Evolutionary conservation across 2,329 filamentous ascomycete species (phyloP).

Genomic region (Alternaria triticina): DNA sequence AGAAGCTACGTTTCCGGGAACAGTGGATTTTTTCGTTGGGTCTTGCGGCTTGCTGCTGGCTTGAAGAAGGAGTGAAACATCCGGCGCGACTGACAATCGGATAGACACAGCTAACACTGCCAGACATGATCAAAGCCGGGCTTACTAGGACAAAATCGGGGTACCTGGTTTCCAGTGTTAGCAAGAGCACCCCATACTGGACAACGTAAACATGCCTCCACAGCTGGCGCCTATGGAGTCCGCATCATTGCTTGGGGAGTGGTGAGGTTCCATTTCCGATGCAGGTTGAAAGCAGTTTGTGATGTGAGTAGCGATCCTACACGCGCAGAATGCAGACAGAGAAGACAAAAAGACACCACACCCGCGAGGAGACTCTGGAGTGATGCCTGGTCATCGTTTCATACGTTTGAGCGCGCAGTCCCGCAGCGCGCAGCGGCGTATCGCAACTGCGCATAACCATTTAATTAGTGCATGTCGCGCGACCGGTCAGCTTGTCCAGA

Average conservation of each 20-base stretch:
- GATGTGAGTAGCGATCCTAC: neutral
- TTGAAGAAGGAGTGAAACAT: neutral
- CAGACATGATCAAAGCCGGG: neutral
- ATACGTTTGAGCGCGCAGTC: neutral
- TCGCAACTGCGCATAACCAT: conserved; percentile 14
- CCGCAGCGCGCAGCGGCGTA: conserved; percentile 1
- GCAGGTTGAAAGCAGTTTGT: neutral
- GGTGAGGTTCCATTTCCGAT: neutral
- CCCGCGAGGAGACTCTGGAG: neutral
- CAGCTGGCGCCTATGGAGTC: neutral
- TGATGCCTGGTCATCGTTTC: neutral
- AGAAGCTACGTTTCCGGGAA: neutral
- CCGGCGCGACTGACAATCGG: neutral
- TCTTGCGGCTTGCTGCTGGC: neutral
- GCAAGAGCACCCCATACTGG: neutral
- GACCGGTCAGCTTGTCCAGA: conserved; percentile 7
- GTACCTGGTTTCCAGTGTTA: neutral
- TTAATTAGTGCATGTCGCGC: conserved; percentile 5
- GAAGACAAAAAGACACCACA: neutral
- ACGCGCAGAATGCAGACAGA: neutral
- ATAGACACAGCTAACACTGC: neutral
- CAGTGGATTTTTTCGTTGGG: neutral
- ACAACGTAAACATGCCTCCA: neutral
- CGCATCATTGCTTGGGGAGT: neutral
- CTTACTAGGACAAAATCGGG: neutral